Evolutionary conservation across 2,329 filamentous ascomycete genomes (phyloP), one percentile per base, ranked within the genome.

Genomic region (Atkinsonella texensis): DNA sequence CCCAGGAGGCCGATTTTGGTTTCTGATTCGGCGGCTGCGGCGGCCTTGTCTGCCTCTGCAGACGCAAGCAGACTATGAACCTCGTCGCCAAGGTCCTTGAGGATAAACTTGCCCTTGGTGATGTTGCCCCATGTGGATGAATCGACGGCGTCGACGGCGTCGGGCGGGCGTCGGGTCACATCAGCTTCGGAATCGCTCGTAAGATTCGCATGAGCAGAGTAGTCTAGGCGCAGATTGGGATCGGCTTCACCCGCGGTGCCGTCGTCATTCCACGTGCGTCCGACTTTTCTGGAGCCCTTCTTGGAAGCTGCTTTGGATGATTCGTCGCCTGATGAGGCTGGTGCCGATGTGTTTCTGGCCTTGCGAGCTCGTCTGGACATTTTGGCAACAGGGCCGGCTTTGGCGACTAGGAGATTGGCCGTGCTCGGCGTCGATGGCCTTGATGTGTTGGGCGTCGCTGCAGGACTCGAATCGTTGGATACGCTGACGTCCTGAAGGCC

Each of bases 61-160:
- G 84, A 81, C 35, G 88, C 81, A 44, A 98, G 75, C 52, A 98
- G 96, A 38, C 83, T 85, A 61, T 95, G 84, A 15, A 98, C 89
- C 68, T 98, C 89, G 58, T 95, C 89, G 55, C 90, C 91, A 7
- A 98, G 71, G 62, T 98, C 93, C 63, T 87, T 95, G 56, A 98
- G 73, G 47, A 97, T 84, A 61, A 97, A 98, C 63, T 96, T 87
- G 49, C 93, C 93, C 70, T 91, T 90, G 49, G 79, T 80, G 13
- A 87, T 95, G 38, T 79, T 87, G 38, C 93, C 93, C 89, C 89
- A 96, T 1, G 87, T 83, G 12, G 84, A 81, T 48, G 86, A 78
- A 55, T 89, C 83, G 33, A 96, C 82, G 42, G 81, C 79, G 60
- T 94, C 87, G 2, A 94, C 69, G 10, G 78, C 77, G 20, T 80